Evolutionary conservation across 2,329 filamentous ascomycete genomes (phyloP).

Genomic region (Stachybotrys chlorohalonatus): DNA sequence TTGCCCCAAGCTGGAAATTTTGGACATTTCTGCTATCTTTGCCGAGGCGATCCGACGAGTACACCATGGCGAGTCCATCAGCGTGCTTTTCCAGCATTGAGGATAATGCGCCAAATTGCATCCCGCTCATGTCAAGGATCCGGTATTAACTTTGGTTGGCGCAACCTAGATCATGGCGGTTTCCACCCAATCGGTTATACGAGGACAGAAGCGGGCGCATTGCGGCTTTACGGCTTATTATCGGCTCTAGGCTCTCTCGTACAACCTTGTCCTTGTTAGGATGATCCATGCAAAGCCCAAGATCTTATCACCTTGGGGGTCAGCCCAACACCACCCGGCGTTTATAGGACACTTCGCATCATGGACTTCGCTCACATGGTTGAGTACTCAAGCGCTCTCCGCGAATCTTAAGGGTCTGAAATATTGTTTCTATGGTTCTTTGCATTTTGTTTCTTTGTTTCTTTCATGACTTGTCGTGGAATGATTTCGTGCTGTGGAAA

Average conservation of each 20-base stretch:
- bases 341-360: neutral
- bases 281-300: neutral
- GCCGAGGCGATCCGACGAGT: conserved; percentile 93
- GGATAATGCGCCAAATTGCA: neutral
- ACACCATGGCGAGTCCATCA: conserved; percentile 96
- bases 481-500: too few relatives aligned
- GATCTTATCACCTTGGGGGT: neutral
- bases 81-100: conserved; percentile 63
- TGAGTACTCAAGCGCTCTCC: neutral
- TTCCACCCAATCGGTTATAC: neutral
- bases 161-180: too few relatives aligned
- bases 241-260: neutral
- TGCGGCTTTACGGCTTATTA: neutral
- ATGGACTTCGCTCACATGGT: neutral
- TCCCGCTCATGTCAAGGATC: too few relatives aligned
- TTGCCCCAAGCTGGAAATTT: conserved; percentile 82
- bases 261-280: neutral
- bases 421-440: too few relatives aligned
- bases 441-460: too few relatives aligned
- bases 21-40: conserved; percentile 85
- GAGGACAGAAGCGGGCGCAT: neutral
- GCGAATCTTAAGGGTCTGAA: too few relatives aligned
- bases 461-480: too few relatives aligned
- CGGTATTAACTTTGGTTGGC: too few relatives aligned
- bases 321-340: neutral